A percentile compares a stretch with the other conserved stretches of the same genome.
phyloP scores from a whole-genome alignment of 257 asterid genomes.

The Phtheirospermum japonicum region DNA sequence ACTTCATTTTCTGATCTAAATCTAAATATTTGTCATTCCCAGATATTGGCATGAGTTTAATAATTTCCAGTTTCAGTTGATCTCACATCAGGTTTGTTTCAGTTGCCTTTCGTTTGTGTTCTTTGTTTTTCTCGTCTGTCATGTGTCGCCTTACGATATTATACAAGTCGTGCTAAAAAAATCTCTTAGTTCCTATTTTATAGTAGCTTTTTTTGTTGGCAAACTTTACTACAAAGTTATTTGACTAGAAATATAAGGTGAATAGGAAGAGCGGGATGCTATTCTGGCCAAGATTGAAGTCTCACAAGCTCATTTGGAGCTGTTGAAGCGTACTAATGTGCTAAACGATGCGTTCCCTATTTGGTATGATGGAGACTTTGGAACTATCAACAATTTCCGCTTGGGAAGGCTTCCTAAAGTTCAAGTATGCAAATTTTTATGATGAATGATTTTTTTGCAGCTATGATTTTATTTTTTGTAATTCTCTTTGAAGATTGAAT shows the following conservation, averaged over 20 bases:
- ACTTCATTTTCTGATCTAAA: conserved; percentile 15
- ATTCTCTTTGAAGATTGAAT: conserved; percentile 5
- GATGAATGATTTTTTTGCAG: conserved; percentile 24
- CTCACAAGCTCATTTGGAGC: conserved; percentile 94
- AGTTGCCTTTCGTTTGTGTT: conserved; percentile 13
- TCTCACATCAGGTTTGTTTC: conserved; percentile 79
- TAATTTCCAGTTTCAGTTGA: conserved; percentile 86
- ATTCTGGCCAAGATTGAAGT: conserved; percentile 90
- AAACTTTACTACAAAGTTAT: conserved; percentile 7
- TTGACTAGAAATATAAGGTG: conserved; percentile 22
- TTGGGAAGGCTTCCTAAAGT: conserved; percentile 97
- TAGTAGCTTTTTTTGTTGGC: conserved; percentile 9
- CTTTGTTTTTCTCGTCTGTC: not conserved
- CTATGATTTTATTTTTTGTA: not conserved
- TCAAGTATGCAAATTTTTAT: conserved; percentile 47
- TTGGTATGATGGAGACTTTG: conserved; percentile 91
- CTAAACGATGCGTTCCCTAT: conserved; percentile 96
- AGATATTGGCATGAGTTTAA: conserved; percentile 97
- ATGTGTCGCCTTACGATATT: conserved; percentile 14
- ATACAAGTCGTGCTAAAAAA: conserved; percentile 8
- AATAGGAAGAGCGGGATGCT: conserved; percentile 93
- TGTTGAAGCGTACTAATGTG: conserved; percentile 80
- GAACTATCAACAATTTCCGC: conserved; percentile 95
- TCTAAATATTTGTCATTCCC: conserved; percentile 26
- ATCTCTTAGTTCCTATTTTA: conserved; percentile 5